Evolutionary conservation across 176 grass and related monocot species (phyloP), one percentile per base, ranked within the genome.

Genomic region (Carex scoparia): DNA sequence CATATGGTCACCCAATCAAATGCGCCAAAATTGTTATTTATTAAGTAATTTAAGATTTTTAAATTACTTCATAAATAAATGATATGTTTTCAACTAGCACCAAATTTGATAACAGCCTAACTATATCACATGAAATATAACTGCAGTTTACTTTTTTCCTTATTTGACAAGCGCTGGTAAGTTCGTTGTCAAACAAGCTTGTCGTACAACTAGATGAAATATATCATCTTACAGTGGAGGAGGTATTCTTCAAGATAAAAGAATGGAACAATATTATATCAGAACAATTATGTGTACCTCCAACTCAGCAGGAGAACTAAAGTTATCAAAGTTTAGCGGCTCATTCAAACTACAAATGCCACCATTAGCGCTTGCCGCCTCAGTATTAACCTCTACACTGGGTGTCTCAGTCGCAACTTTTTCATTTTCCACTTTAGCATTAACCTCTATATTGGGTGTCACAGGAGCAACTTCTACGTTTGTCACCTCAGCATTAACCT

Each of bases 291-390:
- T 9, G 32, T 65, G 58, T 90, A 94, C 97, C 90, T 95, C 93
- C 65, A 99, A 90, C 80, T 90, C 88, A 88, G 66, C 62, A 35
- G 91, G 83, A 68, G 97, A 91, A 81, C 79, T 87, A 58, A 88
- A 91, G 19, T 89, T 84, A 68, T 84, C 54, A 19, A 96, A 88
- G n/a, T 91, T 90, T 16, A 99, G 28, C 42, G 79, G 84, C 69
- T 90, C 87, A 56, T 89, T 85, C 63, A 78, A 75, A 69, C 61
- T 37, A 33, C 70, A 73, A 79, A 69, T 30, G 57, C 10, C 68
- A 13, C 65, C 71, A 54, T 58, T 18, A 57, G 28, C 19, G 16
- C 18, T 85, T 72, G 1, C 79, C 71, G 64, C 75, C 68, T 59
- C 64, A 84, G 58, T 19, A 28, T 84, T 86, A 28, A 68, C 68